Percentiles rank a stretch among this genome's conserved stretches.
phyloP scores from a whole-genome alignment of 2,329 filamentous ascomycete genomes.

The Arthrobotrys sinensis region DNA sequence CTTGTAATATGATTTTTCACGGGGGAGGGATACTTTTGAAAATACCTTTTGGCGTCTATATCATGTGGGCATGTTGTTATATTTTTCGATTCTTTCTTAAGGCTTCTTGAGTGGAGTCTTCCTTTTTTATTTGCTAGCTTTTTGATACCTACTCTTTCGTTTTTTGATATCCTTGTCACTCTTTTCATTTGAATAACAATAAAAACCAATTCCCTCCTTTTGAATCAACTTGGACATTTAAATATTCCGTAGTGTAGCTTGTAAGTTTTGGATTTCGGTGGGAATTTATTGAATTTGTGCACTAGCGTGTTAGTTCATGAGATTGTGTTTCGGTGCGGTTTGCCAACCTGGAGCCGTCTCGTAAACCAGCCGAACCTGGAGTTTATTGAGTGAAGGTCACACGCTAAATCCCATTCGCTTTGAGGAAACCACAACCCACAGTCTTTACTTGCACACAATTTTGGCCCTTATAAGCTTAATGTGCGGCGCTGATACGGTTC shows the following conservation, averaged over 20 bases:
- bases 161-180: slow-evolving; percentile 33
- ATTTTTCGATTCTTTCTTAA: slow-evolving; percentile 16
- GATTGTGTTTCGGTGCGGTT: no score
- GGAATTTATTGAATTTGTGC: no score
- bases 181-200: slow-evolving; percentile 36
- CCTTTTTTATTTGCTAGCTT: not conserved
- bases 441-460: no score
- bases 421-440: no score
- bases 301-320: no score
- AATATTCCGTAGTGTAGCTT: not conserved
- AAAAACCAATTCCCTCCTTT: slow-evolving; percentile 55
- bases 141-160: slow-evolving; percentile 15
- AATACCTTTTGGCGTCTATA: slow-evolving; percentile 47
- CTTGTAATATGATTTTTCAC: slow-evolving; percentile 45
- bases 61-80: slow-evolving; percentile 9
- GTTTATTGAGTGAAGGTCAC: no score
- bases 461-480: no score
- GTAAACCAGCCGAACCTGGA: no score
- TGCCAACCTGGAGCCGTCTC: no score
- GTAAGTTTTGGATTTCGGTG: not conserved
- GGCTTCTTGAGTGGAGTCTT: slow-evolving; percentile 32
- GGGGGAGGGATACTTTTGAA: slow-evolving; percentile 34
- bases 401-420: no score
- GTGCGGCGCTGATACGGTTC: no score
- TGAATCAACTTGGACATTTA: not conserved